These are phyloP conservation scores for Allantophomopsis lycopodina DNA, from an alignment of 2,329 filamentous ascomycete species.

Conservation along the genomic window DNA sequence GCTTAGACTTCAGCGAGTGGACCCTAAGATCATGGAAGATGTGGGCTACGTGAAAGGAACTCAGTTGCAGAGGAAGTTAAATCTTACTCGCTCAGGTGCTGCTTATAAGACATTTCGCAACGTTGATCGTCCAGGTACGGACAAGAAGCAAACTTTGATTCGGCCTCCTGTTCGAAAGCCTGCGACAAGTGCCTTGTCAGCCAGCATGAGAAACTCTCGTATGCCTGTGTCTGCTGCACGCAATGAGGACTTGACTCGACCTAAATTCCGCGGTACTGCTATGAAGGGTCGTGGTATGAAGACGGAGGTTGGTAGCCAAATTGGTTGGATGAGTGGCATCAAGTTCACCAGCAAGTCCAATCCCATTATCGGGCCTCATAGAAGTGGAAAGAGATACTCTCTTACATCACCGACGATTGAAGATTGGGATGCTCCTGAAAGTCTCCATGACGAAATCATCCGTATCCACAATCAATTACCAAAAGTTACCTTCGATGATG, in stretches of 20 bases:
- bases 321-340: conserved; percentile 58
- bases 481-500: conserved; percentile 50
- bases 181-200: conserved; percentile 12
- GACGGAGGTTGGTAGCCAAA: conserved; percentile 36
- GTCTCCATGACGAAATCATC: conserved; percentile 50
- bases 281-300: conserved; percentile 15
- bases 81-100: conserved; percentile 71
- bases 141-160: conserved; percentile 47
- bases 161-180: conserved; percentile 31
- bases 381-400: conserved; percentile 15
- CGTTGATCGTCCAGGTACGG: conserved; percentile 43
- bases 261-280: conserved; percentile 7
- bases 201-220: conserved; percentile 26
- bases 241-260: conserved; percentile 11
- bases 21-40: conserved; percentile 45
- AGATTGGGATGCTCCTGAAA: conserved; percentile 44
- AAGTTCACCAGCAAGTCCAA: conserved; percentile 34
- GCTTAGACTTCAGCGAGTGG: conserved; percentile 63
- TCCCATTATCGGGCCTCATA: conserved; percentile 5
- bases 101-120: conserved; percentile 76
- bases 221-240: conserved; percentile 20
- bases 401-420: conserved; percentile 17
- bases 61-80: conserved; percentile 48
- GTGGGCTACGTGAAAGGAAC: conserved; percentile 64
- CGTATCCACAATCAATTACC: conserved; percentile 47